phyloP scores from a whole-genome alignment of 257 asterid genomes.

The Primulina eburnea region DNA sequence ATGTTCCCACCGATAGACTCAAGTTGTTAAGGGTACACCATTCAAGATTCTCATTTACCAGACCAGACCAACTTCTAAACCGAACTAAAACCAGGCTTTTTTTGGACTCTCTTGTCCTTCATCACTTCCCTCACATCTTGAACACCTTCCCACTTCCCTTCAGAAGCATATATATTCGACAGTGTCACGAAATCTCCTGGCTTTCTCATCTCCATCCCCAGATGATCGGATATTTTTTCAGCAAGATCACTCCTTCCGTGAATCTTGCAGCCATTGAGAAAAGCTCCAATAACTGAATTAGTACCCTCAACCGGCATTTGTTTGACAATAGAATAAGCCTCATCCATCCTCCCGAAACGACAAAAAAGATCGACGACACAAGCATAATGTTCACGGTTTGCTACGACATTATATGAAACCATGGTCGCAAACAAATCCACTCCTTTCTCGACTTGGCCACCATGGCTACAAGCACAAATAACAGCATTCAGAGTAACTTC shows the following conservation, averaged over 20 bases:
- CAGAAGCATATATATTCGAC: constrained; percentile 52
- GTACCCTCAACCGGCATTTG: constrained; percentile 34
- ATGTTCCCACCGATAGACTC: background rate
- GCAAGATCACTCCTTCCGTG: constrained; percentile 64
- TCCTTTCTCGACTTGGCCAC: constrained; percentile 49
- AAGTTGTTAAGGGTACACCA: background rate
- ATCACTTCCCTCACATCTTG: constrained; percentile 45
- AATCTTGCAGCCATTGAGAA: constrained; percentile 57
- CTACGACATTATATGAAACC: constrained; percentile 32
- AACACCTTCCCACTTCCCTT: constrained; percentile 60
- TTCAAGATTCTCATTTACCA: background rate
- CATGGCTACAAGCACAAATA: constrained; percentile 60
- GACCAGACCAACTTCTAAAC: constrained; percentile 6
- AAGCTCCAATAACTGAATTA: constrained; percentile 49
- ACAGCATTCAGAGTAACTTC: constrained; percentile 48
- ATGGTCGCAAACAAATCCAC: constrained; percentile 41
- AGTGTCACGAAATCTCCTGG: constrained; percentile 50
- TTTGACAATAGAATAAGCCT: constrained; percentile 38
- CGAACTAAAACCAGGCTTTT: constrained; percentile 52
- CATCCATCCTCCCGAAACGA: constrained; percentile 55
- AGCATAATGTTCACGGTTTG: constrained; percentile 47
- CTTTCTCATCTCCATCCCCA: constrained; percentile 38
- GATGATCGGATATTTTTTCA: constrained; percentile 31
- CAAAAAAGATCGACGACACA: constrained; percentile 54
- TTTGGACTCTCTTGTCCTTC: constrained; percentile 43